phyloP scores from a whole-genome alignment of 257 asterid genomes.

The Ligustrum vulgare region DNA sequence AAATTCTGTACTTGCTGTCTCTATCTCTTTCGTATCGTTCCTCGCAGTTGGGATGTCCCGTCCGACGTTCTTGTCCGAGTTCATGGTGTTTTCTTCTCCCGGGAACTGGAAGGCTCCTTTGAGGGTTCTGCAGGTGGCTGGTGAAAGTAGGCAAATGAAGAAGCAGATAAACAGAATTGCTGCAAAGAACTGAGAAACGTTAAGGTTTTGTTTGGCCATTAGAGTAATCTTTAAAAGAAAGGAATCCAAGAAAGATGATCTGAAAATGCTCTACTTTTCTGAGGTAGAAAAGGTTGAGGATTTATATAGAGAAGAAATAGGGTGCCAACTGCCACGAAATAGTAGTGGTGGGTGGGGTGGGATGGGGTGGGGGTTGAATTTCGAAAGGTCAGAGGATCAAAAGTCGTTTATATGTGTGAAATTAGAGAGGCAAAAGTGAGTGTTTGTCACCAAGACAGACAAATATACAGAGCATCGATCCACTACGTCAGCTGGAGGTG shows the following conservation, averaged over 20 bases:
- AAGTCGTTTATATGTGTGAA: not conserved
- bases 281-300: not conserved
- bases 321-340: not conserved
- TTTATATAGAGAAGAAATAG: not conserved
- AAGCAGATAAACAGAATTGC: not conserved
- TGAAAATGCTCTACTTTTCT: not conserved
- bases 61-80: not conserved
- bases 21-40: not conserved
- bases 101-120: not conserved
- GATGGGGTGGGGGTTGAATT: not conserved
- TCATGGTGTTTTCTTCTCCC: not conserved
- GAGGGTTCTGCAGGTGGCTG: not conserved
- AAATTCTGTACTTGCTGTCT: not conserved
- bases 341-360: too few species aligned
- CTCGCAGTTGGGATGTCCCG: not conserved
- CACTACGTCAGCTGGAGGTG: not conserved
- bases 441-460: not conserved
- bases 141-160: not conserved
- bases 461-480: not conserved
- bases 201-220: not conserved
- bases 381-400: not conserved
- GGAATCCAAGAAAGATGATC: not conserved
- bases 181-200: not conserved
- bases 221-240: not conserved
- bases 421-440: not conserved